These are phyloP conservation scores for Solanum neorickii DNA, from an alignment of 257 asterid genomes.

Conservation along the genomic window DNA sequence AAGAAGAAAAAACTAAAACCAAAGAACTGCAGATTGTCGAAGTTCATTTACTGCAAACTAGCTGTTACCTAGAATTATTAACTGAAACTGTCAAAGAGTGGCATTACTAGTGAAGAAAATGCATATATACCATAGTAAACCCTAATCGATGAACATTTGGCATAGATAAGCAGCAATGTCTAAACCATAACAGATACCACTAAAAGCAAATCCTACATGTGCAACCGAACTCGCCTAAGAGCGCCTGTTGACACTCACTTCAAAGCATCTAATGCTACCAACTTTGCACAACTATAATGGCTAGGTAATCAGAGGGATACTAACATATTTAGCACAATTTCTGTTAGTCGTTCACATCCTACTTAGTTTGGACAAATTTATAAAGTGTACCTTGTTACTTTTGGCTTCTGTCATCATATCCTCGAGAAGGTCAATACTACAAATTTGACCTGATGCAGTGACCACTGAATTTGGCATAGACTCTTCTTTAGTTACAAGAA, in stretches of 20 bases:
- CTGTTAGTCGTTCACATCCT: neutral
- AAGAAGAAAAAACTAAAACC: neutral
- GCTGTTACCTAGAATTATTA: neutral
- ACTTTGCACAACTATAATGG: neutral
- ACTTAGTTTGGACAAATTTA: neutral
- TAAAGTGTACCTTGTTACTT: slow-evolving; percentile 51
- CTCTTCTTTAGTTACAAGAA: slow-evolving; percentile 13
- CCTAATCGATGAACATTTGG: neutral
- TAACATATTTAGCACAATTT: neutral
- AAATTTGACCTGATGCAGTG: slow-evolving; percentile 40
- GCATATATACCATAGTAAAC: neutral
- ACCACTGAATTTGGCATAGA: slow-evolving; percentile 16
- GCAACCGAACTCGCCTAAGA: neutral
- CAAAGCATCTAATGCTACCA: neutral
- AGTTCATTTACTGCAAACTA: neutral
- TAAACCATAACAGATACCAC: neutral
- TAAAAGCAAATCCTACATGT: neutral
- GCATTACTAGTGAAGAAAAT: neutral
- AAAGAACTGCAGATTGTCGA: neutral
- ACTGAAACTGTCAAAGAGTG: neutral
- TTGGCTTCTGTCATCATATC: slow-evolving; percentile 55
- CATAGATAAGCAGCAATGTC: neutral
- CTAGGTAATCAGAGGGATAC: neutral
- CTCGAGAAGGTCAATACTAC: slow-evolving; percentile 43
- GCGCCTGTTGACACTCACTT: neutral